Evolutionary conservation across 495 filamentous ascomycete species (phyloP).

Genomic region (Pseudoneurospora amorphoporcata): DNA sequence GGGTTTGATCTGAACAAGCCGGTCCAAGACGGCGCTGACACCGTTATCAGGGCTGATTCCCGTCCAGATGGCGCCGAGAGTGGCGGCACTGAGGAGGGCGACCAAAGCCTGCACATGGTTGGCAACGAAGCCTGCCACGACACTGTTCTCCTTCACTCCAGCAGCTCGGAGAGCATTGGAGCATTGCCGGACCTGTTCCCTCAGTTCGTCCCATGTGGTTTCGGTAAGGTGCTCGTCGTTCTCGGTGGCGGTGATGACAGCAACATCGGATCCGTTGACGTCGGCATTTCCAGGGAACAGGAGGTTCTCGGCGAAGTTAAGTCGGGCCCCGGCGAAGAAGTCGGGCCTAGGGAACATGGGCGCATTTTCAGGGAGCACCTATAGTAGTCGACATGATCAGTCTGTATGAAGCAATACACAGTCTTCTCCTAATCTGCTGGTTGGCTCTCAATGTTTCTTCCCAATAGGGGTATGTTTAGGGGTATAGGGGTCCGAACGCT

Average conservation of each 20-base stretch:
- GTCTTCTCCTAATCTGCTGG: neutral
- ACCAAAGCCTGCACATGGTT: slow-evolving; percentile 79
- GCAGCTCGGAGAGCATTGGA: slow-evolving; percentile 56
- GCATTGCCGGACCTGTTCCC: slow-evolving; percentile 65
- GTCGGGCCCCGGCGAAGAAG: slow-evolving; percentile 67
- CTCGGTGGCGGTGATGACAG: slow-evolving; percentile 69
- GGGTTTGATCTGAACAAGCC: slow-evolving; percentile 72
- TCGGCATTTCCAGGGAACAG: slow-evolving; percentile 53
- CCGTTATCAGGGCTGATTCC: slow-evolving; percentile 79
- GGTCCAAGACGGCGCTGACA: slow-evolving; percentile 61
- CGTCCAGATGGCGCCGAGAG: slow-evolving; percentile 83
- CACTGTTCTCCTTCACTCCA: slow-evolving; percentile 58
- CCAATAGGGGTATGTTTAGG: neutral
- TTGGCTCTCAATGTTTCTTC: neutral
- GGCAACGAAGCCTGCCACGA: slow-evolving; percentile 73
- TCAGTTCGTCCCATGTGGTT: slow-evolving; percentile 67
- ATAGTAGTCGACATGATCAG: slow-evolving; percentile 4
- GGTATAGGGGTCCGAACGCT: neutral
- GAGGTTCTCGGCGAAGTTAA: slow-evolving; percentile 92
- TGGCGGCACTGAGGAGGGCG: slow-evolving; percentile 73
- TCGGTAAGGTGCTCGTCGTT: slow-evolving; percentile 48
- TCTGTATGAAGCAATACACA: neutral
- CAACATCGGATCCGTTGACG: slow-evolving; percentile 46
- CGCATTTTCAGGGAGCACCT: slow-evolving; percentile 59
- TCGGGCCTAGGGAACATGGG: slow-evolving; percentile 75